Base-by-base conservation (phyloP, 2,329 filamentous ascomycete genomes). In the Cryphonectria carpinicola region DNA sequence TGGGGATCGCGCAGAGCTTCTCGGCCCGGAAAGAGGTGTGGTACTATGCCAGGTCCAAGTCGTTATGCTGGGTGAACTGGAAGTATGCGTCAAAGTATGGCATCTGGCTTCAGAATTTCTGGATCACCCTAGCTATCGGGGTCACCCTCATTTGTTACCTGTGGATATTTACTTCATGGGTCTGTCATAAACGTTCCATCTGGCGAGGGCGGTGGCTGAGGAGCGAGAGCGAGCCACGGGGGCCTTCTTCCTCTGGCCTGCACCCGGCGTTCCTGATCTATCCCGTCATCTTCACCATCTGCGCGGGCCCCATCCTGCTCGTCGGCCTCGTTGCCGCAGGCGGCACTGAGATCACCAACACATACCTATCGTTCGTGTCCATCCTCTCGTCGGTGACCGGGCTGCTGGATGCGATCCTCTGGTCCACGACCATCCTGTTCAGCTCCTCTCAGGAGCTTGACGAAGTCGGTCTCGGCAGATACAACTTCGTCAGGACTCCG, bases 211-310 rank as follows among this genome's bases (percentile, higher is more conserved):
- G 72, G 46, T 71, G 75, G 22, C 49, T 41, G 4, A 32, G 62
- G 17, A n/a, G 37, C 35, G 64, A 69, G 35, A 64, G 65, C 72
- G 78, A 76, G 71, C 76, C 74, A 2, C 70, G 78, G 43, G 75
- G 75, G 19, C 74, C 75, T 0, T 43, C 32, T 8, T 22, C 58
- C 1, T 79, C 76, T 1, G 76, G 78, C 1, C 81, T 80, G 69
- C 84, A 86, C 71, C 84, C 84, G 8, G 83, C 87, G 7, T 89
- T 92, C 73, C 88, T 92, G 35, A 82, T 91, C 7, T 93, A 93
- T 72, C 91, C 91, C 0, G 76, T 90, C 73, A 89, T 92, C 73
- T 93, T 93, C 77, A 84, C 92, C 8, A 75, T 90, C n/a, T 91
- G 90, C 76, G 93, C 90, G 0, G 83, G 89, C 0, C 91, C 91